Conservation (phyloP, 2,329 filamentous ascomycete genomes). For the Hirsutella thompsonii region DNA sequence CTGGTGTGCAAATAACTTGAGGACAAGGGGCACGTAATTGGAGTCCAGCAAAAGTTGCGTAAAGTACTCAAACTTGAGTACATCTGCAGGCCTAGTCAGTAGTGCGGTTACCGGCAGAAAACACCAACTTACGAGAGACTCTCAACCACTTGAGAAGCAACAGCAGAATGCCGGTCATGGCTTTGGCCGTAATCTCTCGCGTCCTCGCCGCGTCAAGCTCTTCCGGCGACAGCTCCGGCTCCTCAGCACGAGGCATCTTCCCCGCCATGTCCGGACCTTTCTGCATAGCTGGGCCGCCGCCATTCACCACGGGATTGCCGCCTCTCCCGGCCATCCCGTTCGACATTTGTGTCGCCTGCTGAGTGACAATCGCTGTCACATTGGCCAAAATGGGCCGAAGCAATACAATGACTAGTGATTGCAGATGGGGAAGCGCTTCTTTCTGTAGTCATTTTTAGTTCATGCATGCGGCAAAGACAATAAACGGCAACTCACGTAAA, state of each 20-base stretch:
- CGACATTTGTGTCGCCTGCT: conserved; percentile 36
- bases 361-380: conserved; percentile 69
- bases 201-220: conserved; percentile 72
- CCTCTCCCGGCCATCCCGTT: conserved; percentile 25
- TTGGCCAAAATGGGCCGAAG: conserved; percentile 80
- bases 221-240: conserved; percentile 45
- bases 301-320: conserved; percentile 26
- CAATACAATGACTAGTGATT: conserved; percentile 86
- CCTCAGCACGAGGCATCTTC: conserved; percentile 21
- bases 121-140: conserved; percentile 59
- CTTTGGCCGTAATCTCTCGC: conserved; percentile 82
- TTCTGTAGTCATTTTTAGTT: conserved; percentile 32
- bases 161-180: conserved; percentile 77
- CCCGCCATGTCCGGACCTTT: conserved; percentile 18
- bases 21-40: conserved; percentile 82
- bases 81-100: too few species aligned
- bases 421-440: conserved; percentile 68
- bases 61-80: conserved; percentile 91
- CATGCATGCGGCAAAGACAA: neutral
- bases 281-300: conserved; percentile 18
- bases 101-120: too few species aligned
- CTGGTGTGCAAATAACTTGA: conserved; percentile 90
- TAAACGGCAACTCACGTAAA: conserved; percentile 57
- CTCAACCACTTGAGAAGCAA: conserved; percentile 95
- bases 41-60: conserved; percentile 88